Evolutionary conservation across 495 filamentous ascomycete species (phyloP).

Genomic region (Xylaria grammica): DNA sequence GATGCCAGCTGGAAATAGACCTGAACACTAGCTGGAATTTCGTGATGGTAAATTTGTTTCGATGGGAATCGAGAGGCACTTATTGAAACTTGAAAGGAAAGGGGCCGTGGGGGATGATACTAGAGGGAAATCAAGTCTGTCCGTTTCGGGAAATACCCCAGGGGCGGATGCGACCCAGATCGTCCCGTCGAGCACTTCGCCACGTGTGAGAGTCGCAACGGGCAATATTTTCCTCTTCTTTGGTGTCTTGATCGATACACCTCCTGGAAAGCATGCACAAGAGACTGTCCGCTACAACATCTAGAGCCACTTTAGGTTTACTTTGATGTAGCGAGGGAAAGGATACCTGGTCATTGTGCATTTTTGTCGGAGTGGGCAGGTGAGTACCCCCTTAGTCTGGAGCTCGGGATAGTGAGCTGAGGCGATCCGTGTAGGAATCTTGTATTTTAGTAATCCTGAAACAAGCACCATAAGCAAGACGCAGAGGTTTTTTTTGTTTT

Average conservation of each 20-base stretch:
- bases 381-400: slow-evolving; percentile 7
- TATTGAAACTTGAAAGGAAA: neutral
- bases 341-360: no score
- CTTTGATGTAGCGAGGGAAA: neutral
- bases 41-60: slow-evolving; percentile 2
- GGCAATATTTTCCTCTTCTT: neutral
- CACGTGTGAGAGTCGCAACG: slow-evolving; percentile 22
- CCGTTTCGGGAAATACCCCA: slow-evolving; percentile 18
- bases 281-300: no score
- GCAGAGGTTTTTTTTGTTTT: neutral
- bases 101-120: neutral
- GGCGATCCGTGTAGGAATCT: slow-evolving; percentile 6
- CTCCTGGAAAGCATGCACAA: no score
- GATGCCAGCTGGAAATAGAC: slow-evolving; percentile 15
- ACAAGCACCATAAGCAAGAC: neutral
- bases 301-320: no score
- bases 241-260: neutral
- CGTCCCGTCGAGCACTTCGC: slow-evolving; percentile 17
- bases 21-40: neutral
- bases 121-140: neutral
- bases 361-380: no score
- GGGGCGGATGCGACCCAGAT: slow-evolving; percentile 18
- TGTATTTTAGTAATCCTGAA: slow-evolving; percentile 10
- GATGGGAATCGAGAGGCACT: neutral
- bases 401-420: slow-evolving; percentile 14